Base-by-base conservation (phyloP, 192 early-diverging fungal species). In the Coemansia sp. region DNA sequence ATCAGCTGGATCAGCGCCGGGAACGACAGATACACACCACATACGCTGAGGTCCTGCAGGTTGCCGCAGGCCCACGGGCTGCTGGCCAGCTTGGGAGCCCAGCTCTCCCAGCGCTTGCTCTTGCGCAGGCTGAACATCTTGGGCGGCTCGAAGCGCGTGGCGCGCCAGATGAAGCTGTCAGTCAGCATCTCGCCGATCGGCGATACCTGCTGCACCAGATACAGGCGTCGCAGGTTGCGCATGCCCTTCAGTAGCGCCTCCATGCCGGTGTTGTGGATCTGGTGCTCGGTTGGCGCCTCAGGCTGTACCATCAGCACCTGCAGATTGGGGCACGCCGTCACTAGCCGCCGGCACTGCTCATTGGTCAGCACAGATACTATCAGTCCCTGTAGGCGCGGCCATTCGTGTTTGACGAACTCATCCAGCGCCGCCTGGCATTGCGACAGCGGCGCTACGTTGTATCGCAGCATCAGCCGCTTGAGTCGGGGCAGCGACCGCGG, bases 41-140 rank as follows among this genome's bases (percentile, higher is more conserved):
- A 75, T 10, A 81, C 52, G 23, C 73, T 70, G 25, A 81, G 67
- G 23, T 81, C 79, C 46, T 73, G 70, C 33, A 81, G 61, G 11
- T 36, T 33, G 36, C 38, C 52, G 59, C 79, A 81, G 9, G 35
- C 50, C 79, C 79, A 81, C 13, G 79, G 79, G 35, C 73, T 76
- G 70, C 79, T 81, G 52, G 79, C 79, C 52, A 81, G 74, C 62
- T 81, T 81, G 65, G 79, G 79, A 7, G 79, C 79, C 79, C 79
- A 81, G 59, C 54, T 65, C 45, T 81, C 79, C 79, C 79, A 81
- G 48, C 79, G 69, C 50, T 62, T 68, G 74, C 40, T 59, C 50
- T 70, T 75, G 53, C 79, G 70, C 59, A 81, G 63, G 33, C 79
- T 81, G 46, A 81, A 70, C 61, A 76, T 69, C 61, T 70, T 75